These are phyloP conservation scores for Coemansia sp. DNA, from an alignment of 192 early-diverging fungal species.

Conservation along the genomic window DNA sequence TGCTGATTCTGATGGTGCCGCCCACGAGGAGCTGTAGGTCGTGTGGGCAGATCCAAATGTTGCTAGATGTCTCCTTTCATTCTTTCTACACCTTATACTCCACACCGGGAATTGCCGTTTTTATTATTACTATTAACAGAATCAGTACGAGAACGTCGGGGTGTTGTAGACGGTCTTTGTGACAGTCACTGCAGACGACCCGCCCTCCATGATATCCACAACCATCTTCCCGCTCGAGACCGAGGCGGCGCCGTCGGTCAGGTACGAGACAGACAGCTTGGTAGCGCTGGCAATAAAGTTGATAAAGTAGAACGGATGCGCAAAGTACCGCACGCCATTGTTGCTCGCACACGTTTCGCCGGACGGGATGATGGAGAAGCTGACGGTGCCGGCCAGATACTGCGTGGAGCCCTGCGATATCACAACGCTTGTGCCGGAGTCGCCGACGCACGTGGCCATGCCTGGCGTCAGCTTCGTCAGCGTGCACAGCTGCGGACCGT, in stretches of 20 bases:
- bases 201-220: not conserved
- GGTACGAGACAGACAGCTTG: conserved; percentile 9
- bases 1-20: not conserved
- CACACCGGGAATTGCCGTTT: not conserved
- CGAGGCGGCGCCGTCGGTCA: not conserved
- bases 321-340: conserved; percentile 22
- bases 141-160: not conserved
- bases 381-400: conserved; percentile 22
- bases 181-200: not conserved
- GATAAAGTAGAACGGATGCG: conserved; percentile 30
- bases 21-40: conserved; percentile 26
- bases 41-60: not conserved
- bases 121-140: not conserved
- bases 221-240: not conserved
- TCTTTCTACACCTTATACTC: too few relatives aligned
- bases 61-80: too few relatives aligned
- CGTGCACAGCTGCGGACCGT: conserved; percentile 32
- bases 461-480: conserved; percentile 14
- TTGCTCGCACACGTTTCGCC: conserved; percentile 6
- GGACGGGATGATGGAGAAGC: not conserved
- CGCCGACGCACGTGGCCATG: conserved; percentile 16
- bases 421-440: conserved; percentile 23
- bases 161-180: not conserved
- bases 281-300: conserved; percentile 31
- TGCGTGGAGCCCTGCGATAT: not conserved